A percentile compares a stretch with the other conserved stretches of the same genome.
Evolutionary conservation across 208 protist genomes (phyloP).

Genomic region (Acanthamoeba lenticulata): DNA sequence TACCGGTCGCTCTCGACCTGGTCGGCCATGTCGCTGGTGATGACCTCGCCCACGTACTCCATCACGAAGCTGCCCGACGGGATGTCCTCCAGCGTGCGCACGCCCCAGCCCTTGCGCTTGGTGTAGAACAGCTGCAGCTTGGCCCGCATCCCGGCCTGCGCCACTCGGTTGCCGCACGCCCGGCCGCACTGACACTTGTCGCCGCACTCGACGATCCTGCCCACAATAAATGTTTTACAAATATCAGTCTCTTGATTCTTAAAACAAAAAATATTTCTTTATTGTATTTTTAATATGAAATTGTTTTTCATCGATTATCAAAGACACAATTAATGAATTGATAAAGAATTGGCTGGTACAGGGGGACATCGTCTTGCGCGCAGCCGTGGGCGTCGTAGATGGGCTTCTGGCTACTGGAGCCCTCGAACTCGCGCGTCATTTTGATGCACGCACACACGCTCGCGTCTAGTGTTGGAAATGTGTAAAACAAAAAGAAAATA

Average conservation of each 20-base stretch:
- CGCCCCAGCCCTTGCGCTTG: conserved; percentile 1
- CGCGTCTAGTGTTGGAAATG: not conserved
- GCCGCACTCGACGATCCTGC: not conserved
- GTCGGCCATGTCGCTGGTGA: not conserved
- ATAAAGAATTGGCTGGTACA: not conserved
- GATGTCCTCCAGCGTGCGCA: conserved; percentile 21
- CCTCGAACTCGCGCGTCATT: not conserved
- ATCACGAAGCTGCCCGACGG: conserved; percentile 16
- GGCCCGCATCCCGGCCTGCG: not conserved
- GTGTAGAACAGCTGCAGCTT: not conserved
- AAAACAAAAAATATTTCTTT: no score
- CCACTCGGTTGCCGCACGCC: not conserved
- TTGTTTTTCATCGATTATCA: no score
- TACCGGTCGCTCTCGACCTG: not conserved
- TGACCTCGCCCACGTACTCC: conserved; percentile 20
- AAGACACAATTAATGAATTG: not conserved
- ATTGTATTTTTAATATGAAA: no score
- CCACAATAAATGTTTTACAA: no score
- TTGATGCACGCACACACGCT: not conserved
- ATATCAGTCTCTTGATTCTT: no score
- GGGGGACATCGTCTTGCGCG: not conserved
- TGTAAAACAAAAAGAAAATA: not conserved
- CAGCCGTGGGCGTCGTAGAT: not conserved
- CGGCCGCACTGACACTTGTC: not conserved
- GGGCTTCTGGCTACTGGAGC: not conserved